Base-by-base conservation (phyloP, 2,329 filamentous ascomycete genomes). In the Sporothrix sp. region DNA sequence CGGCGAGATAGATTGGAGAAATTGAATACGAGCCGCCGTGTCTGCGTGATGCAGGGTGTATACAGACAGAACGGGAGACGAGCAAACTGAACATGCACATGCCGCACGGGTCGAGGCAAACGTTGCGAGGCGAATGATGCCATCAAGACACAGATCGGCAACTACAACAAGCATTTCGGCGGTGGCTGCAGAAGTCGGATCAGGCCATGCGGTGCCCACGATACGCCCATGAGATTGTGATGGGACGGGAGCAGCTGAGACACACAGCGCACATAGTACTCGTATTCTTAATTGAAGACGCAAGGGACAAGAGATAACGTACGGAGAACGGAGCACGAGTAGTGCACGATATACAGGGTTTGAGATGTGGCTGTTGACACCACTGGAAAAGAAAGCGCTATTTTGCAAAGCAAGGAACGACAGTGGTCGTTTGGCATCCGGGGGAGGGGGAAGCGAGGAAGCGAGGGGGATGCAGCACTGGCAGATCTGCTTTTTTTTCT, bases 191-290 rank as follows among this genome's bases (percentile, higher is more conserved):
- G 30, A 20, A 35, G 20, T 23, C 43, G 21, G 43, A 46, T 20
- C 14, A 27, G 37, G 43, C 21, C 44, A 47, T 37, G 44, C 23
- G 33, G 44, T 33, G 32, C 28, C 44, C 32, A 47, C 28, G 44
- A 27, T 35, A 20, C 43, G n/a, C n/a, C n/a, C n/a, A 23, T 16
- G 25, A 25, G 43, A 23, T 30, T 36, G 21, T 28, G 32, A 36
- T 46, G 7, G 20, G 42, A 25, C 20, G 42, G 42, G 23, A 28
- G 33, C 33, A 27, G 32, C n/a, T 37, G 44, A 47, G 44, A 47
- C 32, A 37, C n/a, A n/a, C n/a, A n/a, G n/a, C n/a, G n/a, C n/a
- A n/a, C n/a, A n/a, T n/a, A n/a, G n/a, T n/a, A n/a, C n/a, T n/a
- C n/a, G n/a, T n/a, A n/a, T n/a, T n/a, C n/a, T n/a, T n/a, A n/a